A percentile compares a stretch with the other conserved stretches of the same genome.
phyloP scores from a whole-genome alignment of 2,329 filamentous ascomycete genomes.

The Verticillium dahliae region DNA sequence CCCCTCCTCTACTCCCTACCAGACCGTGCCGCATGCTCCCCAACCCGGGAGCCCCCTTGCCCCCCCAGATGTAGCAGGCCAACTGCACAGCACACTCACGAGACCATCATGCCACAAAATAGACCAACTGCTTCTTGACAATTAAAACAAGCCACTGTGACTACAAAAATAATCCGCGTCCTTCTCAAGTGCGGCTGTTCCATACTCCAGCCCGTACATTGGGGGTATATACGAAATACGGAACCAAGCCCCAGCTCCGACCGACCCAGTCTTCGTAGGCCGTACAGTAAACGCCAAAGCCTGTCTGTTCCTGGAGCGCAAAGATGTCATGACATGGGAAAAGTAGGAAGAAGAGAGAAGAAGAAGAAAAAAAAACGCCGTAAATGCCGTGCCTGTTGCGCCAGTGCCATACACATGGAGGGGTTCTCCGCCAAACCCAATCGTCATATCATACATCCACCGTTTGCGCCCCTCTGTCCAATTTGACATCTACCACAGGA shows the following conservation, averaged over 20 bases:
- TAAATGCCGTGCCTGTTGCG: background rate
- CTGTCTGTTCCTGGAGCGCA: background rate
- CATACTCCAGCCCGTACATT: background rate
- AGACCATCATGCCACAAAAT: too few species aligned
- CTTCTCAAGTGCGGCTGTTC: background rate
- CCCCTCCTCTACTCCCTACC: slow-evolving; percentile 6
- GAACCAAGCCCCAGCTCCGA: background rate
- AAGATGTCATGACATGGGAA: background rate
- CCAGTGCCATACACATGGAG: background rate
- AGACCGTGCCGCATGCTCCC: too few species aligned
- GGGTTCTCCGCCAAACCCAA: background rate
- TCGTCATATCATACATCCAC: background rate
- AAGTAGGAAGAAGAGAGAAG: background rate
- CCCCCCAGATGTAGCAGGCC: too few species aligned
- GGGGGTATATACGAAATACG: background rate
- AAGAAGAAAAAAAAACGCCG: background rate
- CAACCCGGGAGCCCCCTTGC: too few species aligned
- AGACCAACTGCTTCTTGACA: too few species aligned
- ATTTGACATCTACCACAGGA: background rate
- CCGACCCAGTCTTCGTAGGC: background rate
- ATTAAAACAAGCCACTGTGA: background rate
- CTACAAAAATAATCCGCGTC: background rate
- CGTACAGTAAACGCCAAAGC: background rate
- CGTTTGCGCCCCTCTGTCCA: background rate
- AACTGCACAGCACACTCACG: too few species aligned